Conservation (phyloP, 148 eudicot genomes). For the Persicaria tinctoria region DNA sequence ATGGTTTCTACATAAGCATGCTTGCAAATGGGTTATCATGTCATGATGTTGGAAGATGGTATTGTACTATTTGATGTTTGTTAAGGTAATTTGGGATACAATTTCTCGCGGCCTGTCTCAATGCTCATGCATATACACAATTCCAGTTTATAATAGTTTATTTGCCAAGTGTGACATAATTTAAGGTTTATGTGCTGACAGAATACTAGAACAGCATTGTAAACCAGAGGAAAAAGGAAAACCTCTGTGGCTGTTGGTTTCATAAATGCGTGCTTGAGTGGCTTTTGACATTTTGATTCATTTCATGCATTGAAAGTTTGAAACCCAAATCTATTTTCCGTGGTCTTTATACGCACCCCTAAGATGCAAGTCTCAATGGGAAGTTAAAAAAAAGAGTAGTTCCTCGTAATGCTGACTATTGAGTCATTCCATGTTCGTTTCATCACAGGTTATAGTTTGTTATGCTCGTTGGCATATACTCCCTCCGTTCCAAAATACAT, state of each 20-base stretch:
- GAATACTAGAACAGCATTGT: background rate
- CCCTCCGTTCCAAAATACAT: no score
- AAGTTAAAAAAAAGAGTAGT: background rate
- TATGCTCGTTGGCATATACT: no score
- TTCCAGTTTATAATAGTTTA: background rate
- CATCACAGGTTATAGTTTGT: no score
- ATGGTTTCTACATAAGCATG: background rate
- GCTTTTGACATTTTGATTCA: background rate
- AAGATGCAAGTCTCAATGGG: no score
- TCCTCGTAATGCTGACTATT: background rate
- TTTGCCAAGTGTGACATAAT: background rate
- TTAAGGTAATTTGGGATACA: background rate
- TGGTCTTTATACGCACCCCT: background rate
- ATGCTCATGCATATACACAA: background rate
- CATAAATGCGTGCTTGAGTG: background rate
- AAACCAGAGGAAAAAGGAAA: background rate
- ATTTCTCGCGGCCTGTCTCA: background rate
- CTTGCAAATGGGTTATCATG: background rate
- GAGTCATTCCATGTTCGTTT: no score
- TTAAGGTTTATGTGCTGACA: background rate
- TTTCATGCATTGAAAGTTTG: background rate
- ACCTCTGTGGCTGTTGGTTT: background rate
- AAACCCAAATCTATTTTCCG: background rate
- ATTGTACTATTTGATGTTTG: background rate
- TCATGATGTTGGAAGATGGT: slow-evolving; percentile 2